phyloP scores from a whole-genome alignment of 2,329 filamentous ascomycete species.

The Tolypocladium tropicale region DNA sequence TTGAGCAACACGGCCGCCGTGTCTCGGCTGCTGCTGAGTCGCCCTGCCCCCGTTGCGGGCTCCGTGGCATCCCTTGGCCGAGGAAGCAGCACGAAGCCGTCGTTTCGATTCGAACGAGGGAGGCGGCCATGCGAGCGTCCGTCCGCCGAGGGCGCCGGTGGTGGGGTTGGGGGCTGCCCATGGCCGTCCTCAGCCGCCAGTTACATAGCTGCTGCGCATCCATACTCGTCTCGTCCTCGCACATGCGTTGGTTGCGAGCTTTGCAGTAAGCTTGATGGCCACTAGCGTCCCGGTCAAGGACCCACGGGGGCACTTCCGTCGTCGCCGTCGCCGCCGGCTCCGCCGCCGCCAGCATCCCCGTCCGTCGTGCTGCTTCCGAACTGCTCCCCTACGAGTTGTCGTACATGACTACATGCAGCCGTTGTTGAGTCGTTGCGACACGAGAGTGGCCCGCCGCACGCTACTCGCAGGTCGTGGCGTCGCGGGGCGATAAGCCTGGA shows the following conservation, averaged over 20 bases:
- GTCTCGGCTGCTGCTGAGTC: not conserved
- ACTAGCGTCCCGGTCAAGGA: not conserved
- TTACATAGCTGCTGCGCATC: not conserved
- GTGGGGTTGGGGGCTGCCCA: not conserved
- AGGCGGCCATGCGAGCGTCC: not conserved
- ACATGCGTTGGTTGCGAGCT: not conserved
- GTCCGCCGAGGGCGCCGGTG: not conserved
- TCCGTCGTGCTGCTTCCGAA: not conserved
- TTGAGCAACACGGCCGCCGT: no score
- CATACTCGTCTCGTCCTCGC: not conserved
- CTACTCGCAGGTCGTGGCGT: not conserved
- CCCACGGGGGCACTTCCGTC: not conserved
- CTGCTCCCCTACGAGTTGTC: not conserved
- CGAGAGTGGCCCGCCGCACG: not conserved
- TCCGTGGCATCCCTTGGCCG: not conserved
- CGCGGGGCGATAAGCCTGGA: not conserved
- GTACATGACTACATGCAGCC: not conserved
- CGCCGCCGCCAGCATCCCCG: not conserved
- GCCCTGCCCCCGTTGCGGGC: not conserved
- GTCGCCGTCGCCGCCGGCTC: not conserved
- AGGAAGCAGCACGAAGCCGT: not conserved
- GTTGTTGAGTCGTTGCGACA: not conserved
- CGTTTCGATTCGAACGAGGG: not conserved
- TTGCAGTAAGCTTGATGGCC: not conserved
- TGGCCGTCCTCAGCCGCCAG: not conserved